A percentile compares a stretch with the other conserved stretches of the same genome.
These are phyloP conservation scores for Candida sphagnicola DNA, from an alignment of 805 yeast genomes.

Conservation along the genomic window DNA sequence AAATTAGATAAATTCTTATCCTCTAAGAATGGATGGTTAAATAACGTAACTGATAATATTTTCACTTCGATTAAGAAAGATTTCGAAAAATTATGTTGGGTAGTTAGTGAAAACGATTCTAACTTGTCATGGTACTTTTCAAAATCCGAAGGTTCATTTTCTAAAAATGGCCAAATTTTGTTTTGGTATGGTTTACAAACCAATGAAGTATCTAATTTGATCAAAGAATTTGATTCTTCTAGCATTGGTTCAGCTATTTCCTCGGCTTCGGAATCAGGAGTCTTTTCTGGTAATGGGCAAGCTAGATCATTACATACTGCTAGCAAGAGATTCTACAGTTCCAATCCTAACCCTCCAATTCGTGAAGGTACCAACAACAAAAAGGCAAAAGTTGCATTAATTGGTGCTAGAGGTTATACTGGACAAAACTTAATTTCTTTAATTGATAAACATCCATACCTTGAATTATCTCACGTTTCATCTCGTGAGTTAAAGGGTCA, in stretches of 20 bases:
- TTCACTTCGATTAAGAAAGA: slow-evolving; percentile 80
- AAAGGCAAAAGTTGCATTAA: slow-evolving; percentile 77
- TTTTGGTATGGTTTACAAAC: slow-evolving; percentile 93
- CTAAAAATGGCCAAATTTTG: slow-evolving; percentile 81
- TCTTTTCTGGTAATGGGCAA: slow-evolving; percentile 45
- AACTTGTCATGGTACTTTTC: slow-evolving; percentile 89
- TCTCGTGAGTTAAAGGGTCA: slow-evolving; percentile 92
- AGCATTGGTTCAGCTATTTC: slow-evolving; percentile 32
- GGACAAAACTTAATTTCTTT: slow-evolving; percentile 89
- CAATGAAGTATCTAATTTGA: slow-evolving; percentile 56
- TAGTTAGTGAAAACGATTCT: slow-evolving; percentile 83
- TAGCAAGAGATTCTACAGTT: slow-evolving; percentile 24
- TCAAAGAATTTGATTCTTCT: slow-evolving; percentile 45
- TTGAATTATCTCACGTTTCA: slow-evolving; percentile 89
- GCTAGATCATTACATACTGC: slow-evolving; percentile 50
- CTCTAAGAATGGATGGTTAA: slow-evolving; percentile 91
- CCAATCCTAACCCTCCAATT: slow-evolving; percentile 72
- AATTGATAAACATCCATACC: slow-evolving; percentile 81
- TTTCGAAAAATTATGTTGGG: slow-evolving; percentile 76
- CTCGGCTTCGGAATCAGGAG: slow-evolving; percentile 41
- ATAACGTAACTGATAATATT: slow-evolving; percentile 93
- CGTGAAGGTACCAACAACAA: slow-evolving; percentile 58
- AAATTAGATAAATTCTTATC: slow-evolving; percentile 82
- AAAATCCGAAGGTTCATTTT: slow-evolving; percentile 90
- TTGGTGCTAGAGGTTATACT: slow-evolving; percentile 98